phyloP scores from a whole-genome alignment of 2,329 filamentous ascomycete species.

The Aspergillus fructus region DNA sequence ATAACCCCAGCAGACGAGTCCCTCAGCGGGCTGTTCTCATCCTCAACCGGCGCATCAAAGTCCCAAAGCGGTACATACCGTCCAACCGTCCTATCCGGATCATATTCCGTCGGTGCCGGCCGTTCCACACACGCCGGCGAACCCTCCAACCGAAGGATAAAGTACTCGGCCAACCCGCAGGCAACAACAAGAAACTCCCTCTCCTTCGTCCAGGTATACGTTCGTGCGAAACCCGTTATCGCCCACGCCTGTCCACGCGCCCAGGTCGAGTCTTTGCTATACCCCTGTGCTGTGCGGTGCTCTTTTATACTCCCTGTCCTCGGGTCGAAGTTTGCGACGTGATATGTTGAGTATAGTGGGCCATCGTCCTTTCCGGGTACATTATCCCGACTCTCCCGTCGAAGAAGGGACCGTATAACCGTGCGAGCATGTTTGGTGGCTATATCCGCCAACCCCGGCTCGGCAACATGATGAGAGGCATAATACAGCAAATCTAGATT shows the following conservation, averaged over 20 bases:
- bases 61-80: constrained; percentile 25
- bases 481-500: constrained; percentile 41
- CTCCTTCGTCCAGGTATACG: constrained; percentile 37
- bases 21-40: constrained; percentile 25
- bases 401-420: constrained; percentile 12
- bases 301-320: constrained; percentile 15
- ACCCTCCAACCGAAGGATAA: constrained; percentile 15
- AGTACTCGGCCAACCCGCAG: constrained; percentile 19
- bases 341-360: constrained; percentile 18
- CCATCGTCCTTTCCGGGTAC: not conserved
- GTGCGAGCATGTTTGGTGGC: constrained; percentile 20
- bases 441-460: constrained; percentile 28
- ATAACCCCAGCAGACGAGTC: constrained; percentile 46
- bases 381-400: not conserved
- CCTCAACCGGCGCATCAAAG: constrained; percentile 21
- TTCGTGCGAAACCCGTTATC: constrained; percentile 38
- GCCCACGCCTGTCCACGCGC: constrained; percentile 27
- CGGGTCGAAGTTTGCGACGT: constrained; percentile 19
- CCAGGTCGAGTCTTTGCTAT: constrained; percentile 25
- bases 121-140: constrained; percentile 1
- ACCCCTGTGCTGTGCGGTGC: constrained; percentile 25
- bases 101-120: not conserved
- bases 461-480: constrained; percentile 29
- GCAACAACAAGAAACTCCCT: constrained; percentile 23
- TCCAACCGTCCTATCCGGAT: not conserved